Evolutionary conservation across 75 land plant genomes (phyloP).

Genomic region (Selaginella moellendorffii): DNA sequence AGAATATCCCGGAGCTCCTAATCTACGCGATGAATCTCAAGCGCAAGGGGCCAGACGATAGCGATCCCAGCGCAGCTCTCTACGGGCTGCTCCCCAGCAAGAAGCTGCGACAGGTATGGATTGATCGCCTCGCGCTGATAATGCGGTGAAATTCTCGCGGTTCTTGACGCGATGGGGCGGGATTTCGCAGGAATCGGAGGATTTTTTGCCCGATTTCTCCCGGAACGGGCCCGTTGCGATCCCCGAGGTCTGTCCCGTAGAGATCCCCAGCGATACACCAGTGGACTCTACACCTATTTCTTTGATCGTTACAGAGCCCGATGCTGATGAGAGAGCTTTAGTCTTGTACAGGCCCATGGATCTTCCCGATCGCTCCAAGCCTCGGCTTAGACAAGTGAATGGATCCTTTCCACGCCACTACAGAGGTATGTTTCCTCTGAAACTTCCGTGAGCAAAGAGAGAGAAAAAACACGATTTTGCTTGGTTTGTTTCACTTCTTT

Average conservation of each 20-base stretch:
- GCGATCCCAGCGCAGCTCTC: not conserved
- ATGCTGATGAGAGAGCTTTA: not conserved
- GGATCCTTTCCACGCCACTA: not conserved
- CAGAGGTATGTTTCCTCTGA: not conserved
- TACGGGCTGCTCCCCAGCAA: not conserved
- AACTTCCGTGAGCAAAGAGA: not conserved
- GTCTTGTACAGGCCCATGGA: not conserved
- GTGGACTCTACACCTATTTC: not conserved
- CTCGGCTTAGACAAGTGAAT: not conserved
- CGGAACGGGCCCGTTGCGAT: not conserved
- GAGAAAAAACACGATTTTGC: not conserved
- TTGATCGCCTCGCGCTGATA: too few species aligned
- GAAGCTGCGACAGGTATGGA: not conserved
- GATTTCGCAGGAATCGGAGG: not conserved
- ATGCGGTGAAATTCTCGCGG: too few species aligned
- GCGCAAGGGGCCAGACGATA: not conserved
- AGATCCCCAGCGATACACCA: not conserved
- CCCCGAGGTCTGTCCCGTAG: not conserved
- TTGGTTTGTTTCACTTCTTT: too few species aligned
- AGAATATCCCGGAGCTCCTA: not conserved
- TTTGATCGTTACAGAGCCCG: not conserved
- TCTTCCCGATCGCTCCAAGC: too few species aligned
- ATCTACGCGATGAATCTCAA: not conserved
- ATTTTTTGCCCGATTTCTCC: not conserved
- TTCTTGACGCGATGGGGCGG: too few species aligned